Evolutionary conservation across 2,329 filamentous ascomycete genomes (phyloP).

Genomic region (Fusarium compactum): DNA sequence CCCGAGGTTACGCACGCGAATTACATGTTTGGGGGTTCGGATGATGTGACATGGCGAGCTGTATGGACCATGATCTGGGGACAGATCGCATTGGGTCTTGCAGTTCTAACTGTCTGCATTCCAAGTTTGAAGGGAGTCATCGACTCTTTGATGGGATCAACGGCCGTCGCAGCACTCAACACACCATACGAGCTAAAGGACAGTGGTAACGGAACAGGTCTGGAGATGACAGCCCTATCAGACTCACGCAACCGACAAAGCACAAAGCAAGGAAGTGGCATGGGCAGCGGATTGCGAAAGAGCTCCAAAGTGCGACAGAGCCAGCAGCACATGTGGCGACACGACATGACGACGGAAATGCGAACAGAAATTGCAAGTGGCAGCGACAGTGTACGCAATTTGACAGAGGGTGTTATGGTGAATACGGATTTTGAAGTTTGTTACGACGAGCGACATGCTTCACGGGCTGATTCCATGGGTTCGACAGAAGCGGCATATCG

Average conservation of each 20-base stretch:
- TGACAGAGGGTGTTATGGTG: constrained; percentile 43
- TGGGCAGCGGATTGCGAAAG: constrained; percentile 3
- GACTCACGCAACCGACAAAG: constrained; percentile 16
- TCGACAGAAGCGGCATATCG: constrained; percentile 36
- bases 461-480: constrained; percentile 32
- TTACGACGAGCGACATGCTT: constrained; percentile 37
- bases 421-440: constrained; percentile 42
- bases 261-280: constrained; percentile 11
- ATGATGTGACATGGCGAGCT: constrained; percentile 33
- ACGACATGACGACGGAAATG: constrained; percentile 17
- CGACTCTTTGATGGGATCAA: constrained; percentile 40
- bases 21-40: constrained; percentile 30
- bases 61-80: constrained; percentile 39
- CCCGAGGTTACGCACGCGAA: constrained; percentile 26
- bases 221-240: constrained; percentile 29
- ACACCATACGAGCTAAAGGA: constrained; percentile 40
- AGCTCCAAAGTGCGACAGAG: constrained; percentile 1
- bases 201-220: constrained; percentile 35
- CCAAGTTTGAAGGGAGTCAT: constrained; percentile 43
- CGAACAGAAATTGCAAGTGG: constrained; percentile 20
- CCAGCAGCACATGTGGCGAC: constrained; percentile 29
- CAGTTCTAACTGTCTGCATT: constrained; percentile 42
- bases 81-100: constrained; percentile 37
- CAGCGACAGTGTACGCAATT: constrained; percentile 41
- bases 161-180: constrained; percentile 35